Conservation (phyloP, 2,329 filamentous ascomycete genomes). For the Aspergillus fijiensis region DNA sequence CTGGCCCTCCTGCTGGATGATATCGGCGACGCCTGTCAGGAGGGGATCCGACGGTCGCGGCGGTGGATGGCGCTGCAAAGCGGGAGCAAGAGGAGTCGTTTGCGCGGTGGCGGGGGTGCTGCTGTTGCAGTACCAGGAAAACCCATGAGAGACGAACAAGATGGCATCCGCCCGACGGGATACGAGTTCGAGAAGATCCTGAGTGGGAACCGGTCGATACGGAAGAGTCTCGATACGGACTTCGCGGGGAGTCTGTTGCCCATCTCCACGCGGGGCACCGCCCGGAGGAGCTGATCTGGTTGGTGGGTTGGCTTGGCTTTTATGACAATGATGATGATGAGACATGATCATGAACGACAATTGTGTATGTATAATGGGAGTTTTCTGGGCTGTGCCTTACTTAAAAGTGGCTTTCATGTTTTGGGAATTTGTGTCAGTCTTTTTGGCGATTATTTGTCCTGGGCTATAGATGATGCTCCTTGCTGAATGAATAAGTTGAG, state of each 20-base stretch:
- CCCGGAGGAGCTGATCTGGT: constrained; percentile 3
- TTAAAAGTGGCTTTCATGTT: no score
- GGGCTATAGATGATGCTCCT: no score
- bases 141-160: not conserved
- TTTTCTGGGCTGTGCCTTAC: no score
- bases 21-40: constrained; percentile 34
- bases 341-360: not conserved
- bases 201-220: constrained; percentile 22
- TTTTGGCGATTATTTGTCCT: no score
- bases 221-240: constrained; percentile 26
- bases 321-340: constrained; percentile 3
- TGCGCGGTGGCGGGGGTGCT: not conserved
- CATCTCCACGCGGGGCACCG: constrained; percentile 26
- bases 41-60: constrained; percentile 22
- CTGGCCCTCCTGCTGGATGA: constrained; percentile 50
- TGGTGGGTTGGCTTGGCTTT: no score
- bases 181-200: constrained; percentile 30
- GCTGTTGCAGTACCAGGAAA: no score
- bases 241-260: constrained; percentile 29
- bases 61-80: constrained; percentile 23
- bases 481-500: no score
- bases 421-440: no score
- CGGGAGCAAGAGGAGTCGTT: not conserved
- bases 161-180: constrained; percentile 10
- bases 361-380: no score